phyloP scores from a whole-genome alignment of 225 moss, liverwort and hornwort species.

The Anthoceros angustus region DNA sequence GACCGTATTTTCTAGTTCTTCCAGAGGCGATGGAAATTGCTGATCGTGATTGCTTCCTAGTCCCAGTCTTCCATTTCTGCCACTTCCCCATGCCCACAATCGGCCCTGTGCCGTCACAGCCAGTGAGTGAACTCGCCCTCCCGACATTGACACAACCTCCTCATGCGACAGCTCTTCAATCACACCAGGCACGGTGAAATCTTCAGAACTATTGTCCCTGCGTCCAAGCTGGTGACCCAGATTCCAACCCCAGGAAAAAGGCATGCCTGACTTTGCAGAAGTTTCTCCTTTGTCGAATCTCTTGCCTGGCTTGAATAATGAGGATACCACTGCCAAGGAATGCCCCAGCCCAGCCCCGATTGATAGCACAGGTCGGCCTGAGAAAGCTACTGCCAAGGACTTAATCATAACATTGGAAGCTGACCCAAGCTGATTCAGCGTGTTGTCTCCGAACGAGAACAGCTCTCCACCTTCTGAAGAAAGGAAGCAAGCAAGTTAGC shows the following conservation, averaged over 20 bases:
- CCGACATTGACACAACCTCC: slow-evolving; percentile 25
- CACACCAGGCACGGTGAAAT: slow-evolving; percentile 21
- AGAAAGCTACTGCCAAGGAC: slow-evolving; percentile 20
- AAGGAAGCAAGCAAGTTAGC: background rate
- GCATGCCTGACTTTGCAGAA: slow-evolving; percentile 14
- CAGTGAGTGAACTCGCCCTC: slow-evolving; percentile 57
- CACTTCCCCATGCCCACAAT: slow-evolving; percentile 83
- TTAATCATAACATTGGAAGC: slow-evolving; percentile 11
- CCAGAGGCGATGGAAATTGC: slow-evolving; percentile 30
- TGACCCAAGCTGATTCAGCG: background rate
- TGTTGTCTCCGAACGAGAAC: slow-evolving; percentile 72
- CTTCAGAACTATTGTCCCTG: slow-evolving; percentile 12
- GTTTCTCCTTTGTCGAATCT: slow-evolving; percentile 4
- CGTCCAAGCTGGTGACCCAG: slow-evolving; percentile 51
- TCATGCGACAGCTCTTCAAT: slow-evolving; percentile 23
- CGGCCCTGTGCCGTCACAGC: slow-evolving; percentile 32
- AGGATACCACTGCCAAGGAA: slow-evolving; percentile 33
- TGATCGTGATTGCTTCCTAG: slow-evolving; percentile 55
- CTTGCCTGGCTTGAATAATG: background rate
- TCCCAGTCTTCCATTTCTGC: slow-evolving; percentile 74
- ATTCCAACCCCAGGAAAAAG: slow-evolving; percentile 92
- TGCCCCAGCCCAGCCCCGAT: slow-evolving; percentile 64
- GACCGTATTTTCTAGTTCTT: slow-evolving; percentile 16
- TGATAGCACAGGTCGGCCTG: slow-evolving; percentile 11
- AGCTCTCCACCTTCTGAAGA: slow-evolving; percentile 43